A percentile compares a stretch with the other conserved stretches of the same genome.
Evolutionary conservation across 139 green algal genomes (phyloP).

Genomic region (Volvox africanus): DNA sequence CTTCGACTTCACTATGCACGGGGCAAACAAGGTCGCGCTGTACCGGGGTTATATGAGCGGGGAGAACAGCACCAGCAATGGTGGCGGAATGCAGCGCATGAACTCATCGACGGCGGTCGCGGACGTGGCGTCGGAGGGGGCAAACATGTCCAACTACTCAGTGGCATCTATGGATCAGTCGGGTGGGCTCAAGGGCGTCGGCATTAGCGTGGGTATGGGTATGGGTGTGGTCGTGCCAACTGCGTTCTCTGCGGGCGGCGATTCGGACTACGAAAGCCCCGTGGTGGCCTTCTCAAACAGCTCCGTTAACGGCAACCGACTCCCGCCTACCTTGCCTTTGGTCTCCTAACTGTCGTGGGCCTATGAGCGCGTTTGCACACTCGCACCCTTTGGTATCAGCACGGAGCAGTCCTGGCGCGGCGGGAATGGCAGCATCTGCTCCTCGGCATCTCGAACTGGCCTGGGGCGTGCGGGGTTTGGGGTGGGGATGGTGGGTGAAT

Average conservation of each 20-base stretch:
- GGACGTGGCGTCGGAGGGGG: background rate
- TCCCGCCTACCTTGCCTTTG: too few relatives aligned
- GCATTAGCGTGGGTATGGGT: background rate
- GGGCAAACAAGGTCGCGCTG: conserved; percentile 43
- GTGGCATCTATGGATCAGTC: background rate
- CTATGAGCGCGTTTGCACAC: too few relatives aligned
- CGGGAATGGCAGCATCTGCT: too few relatives aligned
- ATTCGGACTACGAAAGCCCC: conserved; percentile 13
- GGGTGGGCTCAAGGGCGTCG: background rate
- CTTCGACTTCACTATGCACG: conserved; percentile 63
- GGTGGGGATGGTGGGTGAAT: too few relatives aligned
- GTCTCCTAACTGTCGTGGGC: too few relatives aligned
- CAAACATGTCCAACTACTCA: conserved; percentile 37
- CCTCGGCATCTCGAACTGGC: too few relatives aligned
- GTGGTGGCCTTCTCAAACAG: conserved; percentile 12
- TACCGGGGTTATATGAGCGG: conserved; percentile 34
- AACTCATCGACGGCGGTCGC: conserved; percentile 1
- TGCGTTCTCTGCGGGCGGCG: background rate
- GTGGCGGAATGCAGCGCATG: background rate
- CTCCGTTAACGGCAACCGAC: background rate
- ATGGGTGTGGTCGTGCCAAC: background rate
- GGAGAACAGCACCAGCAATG: background rate
- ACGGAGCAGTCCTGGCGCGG: too few relatives aligned
- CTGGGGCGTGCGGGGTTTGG: too few relatives aligned
- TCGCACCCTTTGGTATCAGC: too few relatives aligned